phyloP scores from a whole-genome alignment of 192 early-diverging fungal species.

The Podila clonocystis region DNA sequence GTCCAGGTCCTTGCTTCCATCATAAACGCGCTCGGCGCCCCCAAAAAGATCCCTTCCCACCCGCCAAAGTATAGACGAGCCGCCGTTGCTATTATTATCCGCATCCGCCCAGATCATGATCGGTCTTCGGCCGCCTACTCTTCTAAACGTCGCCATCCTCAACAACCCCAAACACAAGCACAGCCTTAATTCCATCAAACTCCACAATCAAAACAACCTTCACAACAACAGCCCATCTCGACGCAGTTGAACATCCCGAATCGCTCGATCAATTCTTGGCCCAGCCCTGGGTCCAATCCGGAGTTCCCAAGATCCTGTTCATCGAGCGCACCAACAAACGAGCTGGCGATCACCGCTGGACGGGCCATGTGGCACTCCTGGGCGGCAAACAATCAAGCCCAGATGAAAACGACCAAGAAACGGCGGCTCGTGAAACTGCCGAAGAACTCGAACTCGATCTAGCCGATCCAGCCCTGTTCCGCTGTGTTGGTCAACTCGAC shows the following conservation, averaged over 20 bases:
- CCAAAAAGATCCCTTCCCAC: constrained; percentile 40
- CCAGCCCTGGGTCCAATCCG: constrained; percentile 48
- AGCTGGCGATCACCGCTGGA: constrained; percentile 50
- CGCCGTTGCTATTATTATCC: constrained; percentile 53
- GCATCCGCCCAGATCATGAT: constrained; percentile 39
- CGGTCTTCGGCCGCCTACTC: neutral
- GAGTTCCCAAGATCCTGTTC: constrained; percentile 52
- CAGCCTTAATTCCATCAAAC: neutral
- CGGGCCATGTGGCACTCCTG: constrained; percentile 54
- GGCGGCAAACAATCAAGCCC: constrained; percentile 51
- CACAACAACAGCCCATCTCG: too few relatives aligned
- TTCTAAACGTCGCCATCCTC: too few relatives aligned
- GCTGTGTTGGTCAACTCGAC: constrained; percentile 50
- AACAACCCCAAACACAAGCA: constrained; percentile 1
- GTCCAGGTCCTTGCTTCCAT: constrained; percentile 32
- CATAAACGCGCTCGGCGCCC: constrained; percentile 40
- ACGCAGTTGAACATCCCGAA: constrained; percentile 28
- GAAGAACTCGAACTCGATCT: constrained; percentile 55
- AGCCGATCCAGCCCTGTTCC: constrained; percentile 41
- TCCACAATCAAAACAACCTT: constrained; percentile 22
- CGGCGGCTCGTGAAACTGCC: constrained; percentile 50
- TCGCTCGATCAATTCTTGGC: constrained; percentile 52
- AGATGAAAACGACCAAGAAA: constrained; percentile 54
- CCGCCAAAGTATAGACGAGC: constrained; percentile 50
- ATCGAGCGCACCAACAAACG: constrained; percentile 50